Evolutionary conservation across 306 rosid species (phyloP).

Genomic region (Citrullus amarus): DNA sequence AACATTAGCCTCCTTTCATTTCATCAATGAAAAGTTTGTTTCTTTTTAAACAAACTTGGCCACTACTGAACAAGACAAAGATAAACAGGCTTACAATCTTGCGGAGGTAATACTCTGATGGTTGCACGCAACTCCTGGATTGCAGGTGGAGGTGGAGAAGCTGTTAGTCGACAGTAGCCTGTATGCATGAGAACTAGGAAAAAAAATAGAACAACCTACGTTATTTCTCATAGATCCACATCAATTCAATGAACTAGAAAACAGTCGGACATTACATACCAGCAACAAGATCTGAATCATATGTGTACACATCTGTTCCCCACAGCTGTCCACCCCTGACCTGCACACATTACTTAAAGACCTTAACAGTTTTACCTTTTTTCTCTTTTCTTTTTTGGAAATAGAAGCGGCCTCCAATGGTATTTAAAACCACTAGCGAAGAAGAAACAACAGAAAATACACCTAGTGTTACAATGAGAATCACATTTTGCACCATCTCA

Average conservation of each 20-base stretch:
- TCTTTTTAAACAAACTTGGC: neutral
- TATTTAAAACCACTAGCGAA: neutral
- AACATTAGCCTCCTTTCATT: too few species aligned
- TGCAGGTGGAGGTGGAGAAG: slow-evolving; percentile 81
- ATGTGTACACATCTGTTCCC: slow-evolving; percentile 96
- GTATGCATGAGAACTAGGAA: slow-evolving; percentile 90
- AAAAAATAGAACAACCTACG: neutral
- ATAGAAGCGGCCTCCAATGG: neutral
- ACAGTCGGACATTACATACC: slow-evolving; percentile 30
- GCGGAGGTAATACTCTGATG: slow-evolving; percentile 74
- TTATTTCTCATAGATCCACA: neutral
- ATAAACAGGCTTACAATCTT: slow-evolving; percentile 54
- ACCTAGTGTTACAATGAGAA: neutral
- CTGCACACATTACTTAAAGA: slow-evolving; percentile 32
- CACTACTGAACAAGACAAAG: slow-evolving; percentile 5
- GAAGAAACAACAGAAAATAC: neutral
- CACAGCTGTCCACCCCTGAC: slow-evolving; percentile 94
- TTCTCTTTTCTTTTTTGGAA: neutral
- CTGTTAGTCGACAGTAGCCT: slow-evolving; percentile 93
- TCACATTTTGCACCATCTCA: neutral
- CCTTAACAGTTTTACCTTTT: neutral
- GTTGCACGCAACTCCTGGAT: slow-evolving; percentile 76
- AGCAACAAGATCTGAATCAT: slow-evolving; percentile 95
- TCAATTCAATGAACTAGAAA: neutral
- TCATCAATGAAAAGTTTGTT: too few species aligned